Conservation (phyloP, 306 rosid species). For the Potentilla sterilis region DNA sequence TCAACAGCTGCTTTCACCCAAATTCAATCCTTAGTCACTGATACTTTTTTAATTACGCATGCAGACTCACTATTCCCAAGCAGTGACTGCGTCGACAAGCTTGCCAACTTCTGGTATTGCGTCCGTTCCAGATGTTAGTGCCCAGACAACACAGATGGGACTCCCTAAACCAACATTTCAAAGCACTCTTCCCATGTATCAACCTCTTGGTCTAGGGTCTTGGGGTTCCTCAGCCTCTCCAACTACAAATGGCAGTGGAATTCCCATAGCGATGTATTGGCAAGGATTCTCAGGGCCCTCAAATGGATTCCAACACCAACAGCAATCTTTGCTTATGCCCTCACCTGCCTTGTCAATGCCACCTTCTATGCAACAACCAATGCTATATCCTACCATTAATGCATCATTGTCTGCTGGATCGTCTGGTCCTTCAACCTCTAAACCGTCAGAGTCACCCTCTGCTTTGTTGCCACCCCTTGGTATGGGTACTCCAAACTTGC, state of each 20-base stretch:
- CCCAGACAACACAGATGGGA: conserved; percentile 63
- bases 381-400: conserved; percentile 66
- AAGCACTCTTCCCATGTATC: conserved; percentile 73
- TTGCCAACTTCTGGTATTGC: conserved; percentile 64
- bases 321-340: conserved; percentile 76
- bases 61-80: conserved; percentile 85
- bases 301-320: conserved; percentile 73
- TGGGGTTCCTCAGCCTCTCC: conserved; percentile 84
- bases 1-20: background rate
- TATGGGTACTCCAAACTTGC: conserved; percentile 17
- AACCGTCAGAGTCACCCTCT: conserved; percentile 26
- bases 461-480: conserved; percentile 39
- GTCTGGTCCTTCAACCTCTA: conserved; percentile 33
- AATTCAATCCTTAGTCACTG: background rate
- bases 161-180: conserved; percentile 69
- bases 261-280: conserved; percentile 90
- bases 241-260: conserved; percentile 68
- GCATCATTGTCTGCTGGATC: conserved; percentile 52
- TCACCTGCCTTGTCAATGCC: conserved; percentile 77
- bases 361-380: conserved; percentile 66
- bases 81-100: conserved; percentile 48
- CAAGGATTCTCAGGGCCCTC: conserved; percentile 90
- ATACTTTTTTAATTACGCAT: background rate
- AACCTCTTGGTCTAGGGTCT: conserved; percentile 77
- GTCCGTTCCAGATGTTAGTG: conserved; percentile 51